Evolutionary conservation across 176 grass and related monocot genomes (phyloP), one percentile per base, ranked within the genome.

Genomic region (Poa annua): DNA sequence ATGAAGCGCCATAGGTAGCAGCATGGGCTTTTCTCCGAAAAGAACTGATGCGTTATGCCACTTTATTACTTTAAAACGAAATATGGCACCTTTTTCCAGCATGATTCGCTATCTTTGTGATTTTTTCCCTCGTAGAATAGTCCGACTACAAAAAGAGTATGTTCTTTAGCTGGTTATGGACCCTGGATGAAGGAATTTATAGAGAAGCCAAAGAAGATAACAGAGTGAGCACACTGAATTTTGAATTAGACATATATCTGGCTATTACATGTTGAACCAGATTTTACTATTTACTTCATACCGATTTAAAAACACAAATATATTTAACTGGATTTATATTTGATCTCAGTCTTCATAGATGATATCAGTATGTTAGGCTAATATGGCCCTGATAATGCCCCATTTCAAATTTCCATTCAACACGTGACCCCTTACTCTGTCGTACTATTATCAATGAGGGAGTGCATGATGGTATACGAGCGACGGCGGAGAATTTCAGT

Each of bases 11-110:
- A 26, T 32, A 74, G 49, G 83, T 78, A 35, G 65, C 56, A 77
- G 83, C 63, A 82, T 83, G 74, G 73, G 84, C 79, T 22, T 86
- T 77, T 74, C 44, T 9, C 66, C 15, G 26, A 32, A 55, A 70
- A 70, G 45, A 74, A 86, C 29, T 64, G 78, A 82, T 55, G 34
- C 65, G 8, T 20, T 8, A 36, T 47, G 41, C 11, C 14, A 73
- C 44, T 50, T 73, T 32, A 63, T 73, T 29, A 62, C 16, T 50
- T 48, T 73, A 17, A 50, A 73, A 73, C 22, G 70, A 50, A 74
- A 86, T 26, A 38, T 74, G 21, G 7, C 9, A 53, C 53, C 42
- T 47, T 26, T 32, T 25, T 54, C 71, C 72, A 47, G 1, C 26
- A 75, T 65, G 29, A 72, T 60, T 35, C 52, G 19, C 11, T 14